Evolutionary conservation across 441 rosid species (phyloP), one percentile per base, ranked within the genome.

Genomic region (Cnidoscolus chayamansa): DNA sequence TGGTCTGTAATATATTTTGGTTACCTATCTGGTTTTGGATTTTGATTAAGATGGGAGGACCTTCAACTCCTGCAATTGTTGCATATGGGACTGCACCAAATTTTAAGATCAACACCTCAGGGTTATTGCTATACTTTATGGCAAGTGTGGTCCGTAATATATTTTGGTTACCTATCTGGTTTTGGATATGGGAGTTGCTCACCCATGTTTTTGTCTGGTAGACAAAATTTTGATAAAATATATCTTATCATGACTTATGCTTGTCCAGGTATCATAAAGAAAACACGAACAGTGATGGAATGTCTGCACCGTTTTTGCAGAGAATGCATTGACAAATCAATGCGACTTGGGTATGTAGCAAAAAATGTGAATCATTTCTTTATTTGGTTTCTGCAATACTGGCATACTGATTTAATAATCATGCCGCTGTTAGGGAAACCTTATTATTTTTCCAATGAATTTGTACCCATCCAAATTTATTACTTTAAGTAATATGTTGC

Each of bases 321-420:
- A 84, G 98, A 88, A 78, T 95, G 99, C 87, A 95, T 95, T 72
- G 97, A 95, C 87, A 95, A 95, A 85, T 88, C 99, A 63, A 95
- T 95, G 94, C 86, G 99, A 82, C 64, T 90, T 74, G 99, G 98
- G 99, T 95, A 89, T 81, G 89, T 61, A 65, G 65, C 47, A 72
- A 58, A 62, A 49, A 10, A 35, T 51, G 32, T n/a, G 53, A 63
- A 7, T 64, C 47, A 53, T 40, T 45, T 47, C 30, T 64, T 35
- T 19, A 58, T 45, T 43, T 19, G 54, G 67, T 51, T 51, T 57
- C 11, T 61, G 40, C 25, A 60, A 1, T 30, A 2, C 49, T 15
- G 37, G 43, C 50, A 7, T 20, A 40, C 45, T 20, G 65, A 51
- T 65, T 50, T 43, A 53, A 31, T 25, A 17, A 55, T 62, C 13